A percentile compares a stretch with the other conserved stretches of the same genome.
phyloP scores from a whole-genome alignment of 345 rosid genomes.

The Eucalyptus cloeziana region DNA sequence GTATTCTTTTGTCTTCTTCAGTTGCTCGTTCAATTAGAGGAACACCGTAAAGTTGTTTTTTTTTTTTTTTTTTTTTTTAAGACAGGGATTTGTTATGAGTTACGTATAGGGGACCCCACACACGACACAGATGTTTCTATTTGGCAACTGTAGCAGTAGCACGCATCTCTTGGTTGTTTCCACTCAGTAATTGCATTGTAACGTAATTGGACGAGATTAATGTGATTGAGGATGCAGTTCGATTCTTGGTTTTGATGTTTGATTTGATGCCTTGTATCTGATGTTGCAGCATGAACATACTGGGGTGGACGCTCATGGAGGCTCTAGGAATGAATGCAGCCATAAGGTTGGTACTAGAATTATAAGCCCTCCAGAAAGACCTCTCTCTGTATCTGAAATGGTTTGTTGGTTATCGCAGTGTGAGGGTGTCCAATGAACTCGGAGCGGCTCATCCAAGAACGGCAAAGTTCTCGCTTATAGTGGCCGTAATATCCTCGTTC shows the following conservation, averaged over 20 bases:
- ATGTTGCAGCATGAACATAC: conserved; percentile 50
- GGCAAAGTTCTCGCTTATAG: conserved; percentile 33
- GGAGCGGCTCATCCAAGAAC: conserved; percentile 50
- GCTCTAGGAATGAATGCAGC: conserved; percentile 80
- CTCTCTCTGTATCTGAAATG: not conserved
- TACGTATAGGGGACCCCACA: not conserved
- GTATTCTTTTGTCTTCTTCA: not conserved
- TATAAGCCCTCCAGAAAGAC: not conserved
- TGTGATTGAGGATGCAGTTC: not conserved
- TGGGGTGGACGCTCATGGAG: conserved; percentile 86
- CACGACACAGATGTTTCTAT: not conserved
- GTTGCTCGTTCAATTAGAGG: not conserved
- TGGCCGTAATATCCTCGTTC: conserved; percentile 43
- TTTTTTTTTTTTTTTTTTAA: not conserved
- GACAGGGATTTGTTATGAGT: not conserved
- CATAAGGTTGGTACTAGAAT: conserved; percentile 29
- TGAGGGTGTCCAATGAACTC: conserved; percentile 69
- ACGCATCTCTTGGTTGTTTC: not conserved
- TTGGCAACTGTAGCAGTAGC: not conserved
- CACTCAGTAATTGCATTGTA: not conserved
- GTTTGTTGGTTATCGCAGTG: conserved; percentile 19
- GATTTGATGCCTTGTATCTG: not conserved
- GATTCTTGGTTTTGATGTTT: not conserved
- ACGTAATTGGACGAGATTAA: not conserved
- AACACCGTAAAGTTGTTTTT: not conserved